Conservation (phyloP, 495 filamentous ascomycete species). For the Hypoxylon fragiforme region DNA sequence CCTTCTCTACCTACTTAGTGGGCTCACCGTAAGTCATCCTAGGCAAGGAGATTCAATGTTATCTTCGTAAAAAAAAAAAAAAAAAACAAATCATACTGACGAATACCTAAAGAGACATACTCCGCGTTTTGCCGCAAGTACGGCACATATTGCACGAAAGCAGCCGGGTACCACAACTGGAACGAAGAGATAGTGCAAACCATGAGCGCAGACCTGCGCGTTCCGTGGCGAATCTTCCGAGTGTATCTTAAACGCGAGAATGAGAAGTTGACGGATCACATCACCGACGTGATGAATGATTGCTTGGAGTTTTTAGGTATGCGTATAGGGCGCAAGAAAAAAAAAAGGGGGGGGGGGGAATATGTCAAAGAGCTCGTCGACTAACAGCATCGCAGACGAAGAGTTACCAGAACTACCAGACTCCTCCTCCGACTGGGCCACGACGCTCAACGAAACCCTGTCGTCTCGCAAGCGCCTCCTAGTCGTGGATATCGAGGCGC, state of each 20-base stretch:
- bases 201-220: not conserved
- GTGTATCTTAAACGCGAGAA: no score
- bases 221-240: not conserved
- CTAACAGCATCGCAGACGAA: no score
- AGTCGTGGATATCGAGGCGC: not conserved
- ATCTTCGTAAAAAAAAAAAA: no score
- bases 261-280: no score
- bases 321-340: no score
- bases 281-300: no score
- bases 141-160: not conserved
- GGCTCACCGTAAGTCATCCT: not conserved
- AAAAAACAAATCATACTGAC: not conserved
- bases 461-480: not conserved
- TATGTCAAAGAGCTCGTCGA: no score
- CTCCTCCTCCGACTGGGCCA: not conserved
- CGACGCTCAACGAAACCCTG: not conserved
- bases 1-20: not conserved
- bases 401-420: not conserved
- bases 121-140: not conserved
- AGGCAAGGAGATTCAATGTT: no score
- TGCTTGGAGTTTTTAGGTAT: not conserved
- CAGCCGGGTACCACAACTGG: not conserved
- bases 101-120: not conserved
- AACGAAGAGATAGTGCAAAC: not conserved
- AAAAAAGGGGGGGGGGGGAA: no score